Evolutionary conservation across 2,329 filamentous ascomycete genomes (phyloP).

Genomic region (Pezicula neosporulosa): DNA sequence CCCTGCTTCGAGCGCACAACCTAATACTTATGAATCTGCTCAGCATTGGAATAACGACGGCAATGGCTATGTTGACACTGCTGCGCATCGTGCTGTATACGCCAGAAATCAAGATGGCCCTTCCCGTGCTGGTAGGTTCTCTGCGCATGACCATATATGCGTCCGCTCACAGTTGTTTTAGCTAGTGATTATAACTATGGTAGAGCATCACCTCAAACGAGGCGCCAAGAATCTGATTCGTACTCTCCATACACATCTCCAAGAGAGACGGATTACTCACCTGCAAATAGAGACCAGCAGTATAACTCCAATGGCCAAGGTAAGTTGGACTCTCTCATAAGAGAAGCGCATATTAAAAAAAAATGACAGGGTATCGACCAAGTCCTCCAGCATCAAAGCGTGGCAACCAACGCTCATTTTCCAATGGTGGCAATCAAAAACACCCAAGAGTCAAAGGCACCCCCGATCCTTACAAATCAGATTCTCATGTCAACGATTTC

Average conservation of each 20-base stretch:
- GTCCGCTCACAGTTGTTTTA: slow-evolving; percentile 5
- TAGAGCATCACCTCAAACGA: slow-evolving; percentile 11
- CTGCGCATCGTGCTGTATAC: slow-evolving; percentile 19
- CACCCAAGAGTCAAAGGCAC: slow-evolving; percentile 4
- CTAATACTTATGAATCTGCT: slow-evolving; percentile 10
- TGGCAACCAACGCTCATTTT: too few relatives aligned
- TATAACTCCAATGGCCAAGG: slow-evolving; percentile 5
- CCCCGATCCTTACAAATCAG: slow-evolving; percentile 1
- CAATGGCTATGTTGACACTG: slow-evolving; percentile 17
- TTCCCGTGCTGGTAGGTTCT: slow-evolving; percentile 15
- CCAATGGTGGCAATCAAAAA: neutral
- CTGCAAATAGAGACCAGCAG: slow-evolving; percentile 7
- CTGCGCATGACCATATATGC: neutral
- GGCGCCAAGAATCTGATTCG: slow-evolving; percentile 18
- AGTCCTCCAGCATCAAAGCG: neutral
- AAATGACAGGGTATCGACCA: neutral
- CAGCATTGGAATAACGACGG: slow-evolving; percentile 27
- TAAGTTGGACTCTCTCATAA: too few relatives aligned
- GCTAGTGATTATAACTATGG: slow-evolving; percentile 16
- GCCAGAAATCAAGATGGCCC: slow-evolving; percentile 13
- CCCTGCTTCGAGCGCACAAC: slow-evolving; percentile 7
- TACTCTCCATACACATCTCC: slow-evolving; percentile 23
- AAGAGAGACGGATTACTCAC: slow-evolving; percentile 8
- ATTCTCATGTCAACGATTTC: slow-evolving; percentile 6
- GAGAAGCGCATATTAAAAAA: too few relatives aligned